Base-by-base conservation (phyloP, 352 stramenopile species). In the Globisporangium paddicum region DNA sequence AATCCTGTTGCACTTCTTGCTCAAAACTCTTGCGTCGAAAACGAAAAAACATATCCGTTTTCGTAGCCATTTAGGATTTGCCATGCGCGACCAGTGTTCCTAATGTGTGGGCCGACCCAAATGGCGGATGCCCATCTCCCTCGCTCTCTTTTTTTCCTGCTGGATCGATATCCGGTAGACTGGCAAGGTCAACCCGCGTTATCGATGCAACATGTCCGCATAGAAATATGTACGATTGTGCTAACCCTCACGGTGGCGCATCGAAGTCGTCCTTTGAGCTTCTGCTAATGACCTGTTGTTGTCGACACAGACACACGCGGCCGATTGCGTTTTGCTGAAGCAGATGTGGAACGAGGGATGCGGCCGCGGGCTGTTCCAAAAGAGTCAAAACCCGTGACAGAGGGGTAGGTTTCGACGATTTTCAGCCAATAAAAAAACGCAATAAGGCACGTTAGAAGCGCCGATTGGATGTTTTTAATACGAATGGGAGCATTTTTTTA, bases 301-400 rank as follows among this genome's bases (percentile, higher is more conserved):
- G n/a, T n/a, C n/a, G n/a, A n/a, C n/a, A 32, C 23, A 51, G 19
- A 16, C 45, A 51, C 3, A 42, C 19, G 37, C 37, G 37, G 37
- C 16, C 37, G 44, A 16, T 50, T 50, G 23, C 42, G 16, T 23
- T 50, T 51, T 10, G 23, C 13, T 28, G 11, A 49, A 47, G 42
- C 45, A 51, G 45, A 51, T 51, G 45, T 51, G 45, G 45, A 51
- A 51, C 45, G 25, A 51, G 45, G 42, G 19, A 49, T 49, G 42
- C n/a, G 44, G 44, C 44, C 23, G 7, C 34, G 34, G 7, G 10
- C 34, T 38, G 34, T 50, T 19, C 21, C 21, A 50, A 34, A 50
- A 26, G 16, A 53, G 14, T 16, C 25, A 38, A 38, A 25, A 10
- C 5, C 16, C 14, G 46, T 26, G 18, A 25, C 3, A n/a, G 26